Base-by-base conservation (phyloP, 441 rosid species). In the Euphorbia schlechtendalii region DNA sequence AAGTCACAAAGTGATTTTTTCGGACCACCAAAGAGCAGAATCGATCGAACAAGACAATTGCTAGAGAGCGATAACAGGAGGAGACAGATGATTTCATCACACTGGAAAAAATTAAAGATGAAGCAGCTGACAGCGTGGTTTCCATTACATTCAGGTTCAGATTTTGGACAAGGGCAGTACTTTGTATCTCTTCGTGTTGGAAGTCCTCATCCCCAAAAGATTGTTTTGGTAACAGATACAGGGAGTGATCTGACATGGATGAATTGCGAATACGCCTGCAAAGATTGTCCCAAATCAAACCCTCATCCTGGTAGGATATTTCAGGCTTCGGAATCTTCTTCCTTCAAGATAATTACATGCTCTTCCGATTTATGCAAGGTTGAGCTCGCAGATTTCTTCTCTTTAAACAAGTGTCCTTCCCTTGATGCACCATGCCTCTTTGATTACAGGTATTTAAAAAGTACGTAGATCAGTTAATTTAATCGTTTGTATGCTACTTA, bases 171-270 rank as follows among this genome's bases (percentile, higher is more conserved):
- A 0, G 76, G 74, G 12, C 68, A 72, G 25, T 78, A 69, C 30
- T 78, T 72, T 28, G 78, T 71, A 20, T 72, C 78, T 4, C 30
- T 74, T n/a, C 34, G 74, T 11, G 25, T 78, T 0, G 81, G 81
- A 2, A 74, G 41, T 30, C 81, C 81, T 43, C 71, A 24, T 8
- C 58, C 74, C 0, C 71, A 75, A 63, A 69, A 64, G 38, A 74
- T 78, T 5, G 57, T 71, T 22, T 38, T 78, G 65, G 52, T 71
- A 2, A 69, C 66, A 0, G 78, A 78, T 27, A 78, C 81, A 8
- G 78, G 68, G 1, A 74, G 81, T 43, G 68, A 53, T 5, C 38
- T 72, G 5, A 74, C 81, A 0, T 78, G 81, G 77, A 61, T 78
- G 71, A 67, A 64, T 13, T 78, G 81, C 68, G 45, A 64, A 7